A percentile compares a stretch with the other conserved stretches of the same genome.
phyloP scores from a whole-genome alignment of 306 rosid genomes.

The Cotoneaster glaucophyllus region DNA sequence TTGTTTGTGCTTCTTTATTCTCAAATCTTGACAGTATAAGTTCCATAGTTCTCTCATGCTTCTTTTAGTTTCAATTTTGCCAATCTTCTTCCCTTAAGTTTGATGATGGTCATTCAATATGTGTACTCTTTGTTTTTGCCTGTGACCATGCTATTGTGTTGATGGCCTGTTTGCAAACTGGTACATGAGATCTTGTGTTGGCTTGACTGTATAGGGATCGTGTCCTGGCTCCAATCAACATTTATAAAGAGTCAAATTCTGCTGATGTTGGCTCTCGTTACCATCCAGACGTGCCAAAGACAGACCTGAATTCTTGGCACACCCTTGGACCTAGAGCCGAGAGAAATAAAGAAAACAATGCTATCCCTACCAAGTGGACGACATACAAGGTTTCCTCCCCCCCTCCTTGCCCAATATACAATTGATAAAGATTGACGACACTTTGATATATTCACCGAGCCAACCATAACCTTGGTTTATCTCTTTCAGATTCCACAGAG shows the following conservation, averaged over 20 bases:
- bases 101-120: neutral
- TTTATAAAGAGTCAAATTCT: constrained; percentile 58
- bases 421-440: neutral
- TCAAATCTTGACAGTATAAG: neutral
- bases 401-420: neutral
- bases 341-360: constrained; percentile 83
- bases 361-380: constrained; percentile 73
- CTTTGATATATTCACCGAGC: neutral
- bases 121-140: neutral
- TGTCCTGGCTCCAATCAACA: constrained; percentile 41
- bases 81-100: neutral
- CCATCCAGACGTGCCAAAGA: constrained; percentile 36
- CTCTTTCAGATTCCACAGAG: constrained; percentile 67
- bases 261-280: constrained; percentile 18
- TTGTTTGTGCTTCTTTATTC: neutral
- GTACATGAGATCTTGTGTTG: neutral
- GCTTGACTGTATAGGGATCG: constrained; percentile 26
- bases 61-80: neutral
- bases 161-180: neutral
- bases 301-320: constrained; percentile 46
- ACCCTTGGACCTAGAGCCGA: constrained; percentile 71
- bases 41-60: neutral
- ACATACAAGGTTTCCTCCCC: constrained; percentile 50
- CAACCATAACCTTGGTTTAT: neutral
- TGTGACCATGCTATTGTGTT: neutral